phyloP scores from a whole-genome alignment of 805 yeast species.

The Ogataea pini region DNA sequence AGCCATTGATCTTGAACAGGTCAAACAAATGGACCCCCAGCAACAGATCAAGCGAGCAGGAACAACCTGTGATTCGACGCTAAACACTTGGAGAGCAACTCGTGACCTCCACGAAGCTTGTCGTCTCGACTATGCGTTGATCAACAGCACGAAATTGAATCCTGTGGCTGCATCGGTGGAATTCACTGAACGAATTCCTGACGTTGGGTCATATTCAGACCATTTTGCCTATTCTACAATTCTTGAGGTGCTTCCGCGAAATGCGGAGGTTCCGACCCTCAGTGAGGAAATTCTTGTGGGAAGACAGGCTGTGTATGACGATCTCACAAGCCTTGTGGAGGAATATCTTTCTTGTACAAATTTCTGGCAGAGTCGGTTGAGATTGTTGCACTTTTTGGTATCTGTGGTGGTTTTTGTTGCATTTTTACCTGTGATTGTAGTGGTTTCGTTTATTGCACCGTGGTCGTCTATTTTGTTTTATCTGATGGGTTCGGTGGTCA shows the following conservation, averaged over 20 bases:
- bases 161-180: slow-evolving; percentile 67
- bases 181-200: slow-evolving; percentile 69
- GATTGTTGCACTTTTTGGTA: slow-evolving; percentile 61
- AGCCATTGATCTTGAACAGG: slow-evolving; percentile 39
- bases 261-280: background rate
- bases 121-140: slow-evolving; percentile 85
- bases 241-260: slow-evolving; percentile 33
- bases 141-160: slow-evolving; percentile 54
- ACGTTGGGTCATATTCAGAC: slow-evolving; percentile 80
- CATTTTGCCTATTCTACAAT: slow-evolving; percentile 79
- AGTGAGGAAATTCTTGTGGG: slow-evolving; percentile 8
- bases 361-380: slow-evolving; percentile 61
- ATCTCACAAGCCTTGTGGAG: slow-evolving; percentile 47
- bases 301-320: slow-evolving; percentile 43
- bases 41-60: slow-evolving; percentile 76
- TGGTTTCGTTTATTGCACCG: slow-evolving; percentile 52
- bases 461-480: slow-evolving; percentile 73
- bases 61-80: slow-evolving; percentile 82
- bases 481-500: slow-evolving; percentile 53
- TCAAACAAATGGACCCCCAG: slow-evolving; percentile 49
- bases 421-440: slow-evolving; percentile 54
- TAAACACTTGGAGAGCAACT: slow-evolving; percentile 81
- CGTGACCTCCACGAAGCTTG: slow-evolving; percentile 69
- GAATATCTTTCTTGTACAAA: slow-evolving; percentile 52
- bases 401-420: slow-evolving; percentile 56